phyloP scores from a whole-genome alignment of 805 yeast species.

The Wickerhamiella musiphila region DNA sequence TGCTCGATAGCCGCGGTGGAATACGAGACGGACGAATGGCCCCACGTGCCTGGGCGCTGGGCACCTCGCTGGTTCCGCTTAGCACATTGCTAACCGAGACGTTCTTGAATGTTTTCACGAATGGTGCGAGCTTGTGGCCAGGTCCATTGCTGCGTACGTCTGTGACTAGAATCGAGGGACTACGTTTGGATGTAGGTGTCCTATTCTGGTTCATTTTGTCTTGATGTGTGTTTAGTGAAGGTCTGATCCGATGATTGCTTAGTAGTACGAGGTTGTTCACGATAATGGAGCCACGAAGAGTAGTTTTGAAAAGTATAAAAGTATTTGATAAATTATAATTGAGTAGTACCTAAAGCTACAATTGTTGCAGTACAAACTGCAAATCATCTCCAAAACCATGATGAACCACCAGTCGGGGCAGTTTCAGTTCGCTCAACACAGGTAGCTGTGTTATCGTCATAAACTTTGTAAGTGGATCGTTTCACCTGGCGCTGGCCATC shows the following conservation, averaged over 20 bases:
- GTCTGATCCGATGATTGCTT: no score
- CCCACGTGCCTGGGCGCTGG: constrained; percentile 48
- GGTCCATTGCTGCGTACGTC: constrained; percentile 49
- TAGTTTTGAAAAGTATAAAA: no score
- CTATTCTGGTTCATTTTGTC: constrained; percentile 5
- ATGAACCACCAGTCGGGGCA: no score
- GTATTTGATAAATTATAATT: no score
- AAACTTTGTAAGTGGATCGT: constrained; percentile 18
- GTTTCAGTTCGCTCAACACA: no score
- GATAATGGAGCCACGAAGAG: no score
- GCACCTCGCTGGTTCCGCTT: constrained; percentile 69
- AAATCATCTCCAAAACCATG: no score
- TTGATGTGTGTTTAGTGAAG: no score
- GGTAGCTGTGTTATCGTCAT: constrained; percentile 19
- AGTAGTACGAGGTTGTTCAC: no score
- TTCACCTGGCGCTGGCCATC: constrained; percentile 19
- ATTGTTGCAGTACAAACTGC: no score
- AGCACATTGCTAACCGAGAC: constrained; percentile 69
- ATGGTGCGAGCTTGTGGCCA: constrained; percentile 23
- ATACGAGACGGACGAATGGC: constrained; percentile 1
- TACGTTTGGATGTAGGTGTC: constrained; percentile 58
- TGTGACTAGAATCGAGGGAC: constrained; percentile 87
- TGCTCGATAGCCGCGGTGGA: constrained; percentile 5
- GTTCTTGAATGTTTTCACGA: constrained; percentile 50
- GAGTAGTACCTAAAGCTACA: no score